Conservation (phyloP, 345 rosid genomes). For the Anastatica hierochuntica region DNA sequence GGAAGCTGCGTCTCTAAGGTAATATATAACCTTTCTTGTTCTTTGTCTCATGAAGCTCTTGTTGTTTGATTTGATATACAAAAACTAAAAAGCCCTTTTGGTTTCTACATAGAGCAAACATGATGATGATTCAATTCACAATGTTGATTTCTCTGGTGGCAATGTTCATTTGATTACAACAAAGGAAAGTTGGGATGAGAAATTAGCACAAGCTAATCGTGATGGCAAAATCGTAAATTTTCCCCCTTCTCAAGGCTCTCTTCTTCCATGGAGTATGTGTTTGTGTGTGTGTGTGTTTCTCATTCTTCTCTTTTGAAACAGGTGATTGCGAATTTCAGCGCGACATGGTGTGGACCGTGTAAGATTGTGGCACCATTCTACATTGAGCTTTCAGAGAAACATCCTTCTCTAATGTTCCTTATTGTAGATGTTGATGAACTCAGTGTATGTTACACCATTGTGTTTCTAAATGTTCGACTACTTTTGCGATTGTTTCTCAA, state of each 20-base stretch:
- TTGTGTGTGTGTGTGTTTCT: background rate
- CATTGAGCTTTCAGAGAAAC: conserved; percentile 60
- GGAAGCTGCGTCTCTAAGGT: conserved; percentile 42
- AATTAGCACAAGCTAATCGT: conserved; percentile 55
- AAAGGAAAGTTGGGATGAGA: conserved; percentile 62
- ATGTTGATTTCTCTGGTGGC: conserved; percentile 46
- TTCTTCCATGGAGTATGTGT: background rate
- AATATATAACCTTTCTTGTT: too few species aligned
- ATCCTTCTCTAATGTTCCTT: conserved; percentile 60
- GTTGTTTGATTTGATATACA: too few species aligned
- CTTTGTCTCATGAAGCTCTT: too few species aligned
- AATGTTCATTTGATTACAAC: conserved; percentile 52
- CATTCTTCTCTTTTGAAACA: conserved; percentile 16
- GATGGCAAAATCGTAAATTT: conserved; percentile 54
- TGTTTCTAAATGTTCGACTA: too few species aligned
- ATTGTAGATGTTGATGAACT: conserved; percentile 76
- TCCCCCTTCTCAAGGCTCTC: too few species aligned
- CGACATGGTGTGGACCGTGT: conserved; percentile 88
- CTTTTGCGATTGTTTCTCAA: too few species aligned
- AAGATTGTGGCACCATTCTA: conserved; percentile 56
- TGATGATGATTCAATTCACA: conserved; percentile 32
- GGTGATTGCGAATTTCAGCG: conserved; percentile 82
- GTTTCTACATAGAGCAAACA: conserved; percentile 28
- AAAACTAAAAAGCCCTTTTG: background rate
- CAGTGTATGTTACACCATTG: conserved; percentile 29